Conservation (phyloP, 768 basidiomycete species). For the Daedalea quercina region DNA sequence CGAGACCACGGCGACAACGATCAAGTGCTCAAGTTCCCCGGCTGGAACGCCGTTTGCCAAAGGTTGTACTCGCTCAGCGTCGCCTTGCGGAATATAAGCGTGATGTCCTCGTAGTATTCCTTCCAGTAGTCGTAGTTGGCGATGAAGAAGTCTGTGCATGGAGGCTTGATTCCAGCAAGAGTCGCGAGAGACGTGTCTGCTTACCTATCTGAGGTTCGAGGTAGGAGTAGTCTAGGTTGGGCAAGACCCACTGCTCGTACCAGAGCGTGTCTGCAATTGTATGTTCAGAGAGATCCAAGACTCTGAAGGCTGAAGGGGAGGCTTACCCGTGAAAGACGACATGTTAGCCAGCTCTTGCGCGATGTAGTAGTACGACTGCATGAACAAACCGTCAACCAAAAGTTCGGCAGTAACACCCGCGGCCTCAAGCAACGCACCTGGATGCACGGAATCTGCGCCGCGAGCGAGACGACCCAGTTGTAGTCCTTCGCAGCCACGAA, state of each 20-base stretch:
- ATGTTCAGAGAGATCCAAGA: not conserved
- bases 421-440: slow-evolving; percentile 3
- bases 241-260: not conserved
- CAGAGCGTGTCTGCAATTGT: not conserved
- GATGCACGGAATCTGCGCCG: slow-evolving; percentile 9
- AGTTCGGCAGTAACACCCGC: no score
- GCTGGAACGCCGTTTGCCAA: not conserved
- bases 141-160: not conserved
- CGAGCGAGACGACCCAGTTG: slow-evolving; percentile 6
- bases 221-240: not conserved
- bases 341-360: not conserved
- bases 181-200: not conserved
- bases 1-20: no score
- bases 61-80: not conserved
- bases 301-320: not conserved
- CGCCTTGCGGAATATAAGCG: not conserved
- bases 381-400: no score
- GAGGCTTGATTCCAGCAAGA: not conserved
- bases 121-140: not conserved
- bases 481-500: not conserved
- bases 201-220: not conserved
- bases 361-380: not conserved
- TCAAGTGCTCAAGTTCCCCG: not conserved
- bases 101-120: not conserved
- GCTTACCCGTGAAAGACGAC: not conserved